phyloP scores from a whole-genome alignment of 2,329 filamentous ascomycete genomes.

The Colletotrichum sp. region DNA sequence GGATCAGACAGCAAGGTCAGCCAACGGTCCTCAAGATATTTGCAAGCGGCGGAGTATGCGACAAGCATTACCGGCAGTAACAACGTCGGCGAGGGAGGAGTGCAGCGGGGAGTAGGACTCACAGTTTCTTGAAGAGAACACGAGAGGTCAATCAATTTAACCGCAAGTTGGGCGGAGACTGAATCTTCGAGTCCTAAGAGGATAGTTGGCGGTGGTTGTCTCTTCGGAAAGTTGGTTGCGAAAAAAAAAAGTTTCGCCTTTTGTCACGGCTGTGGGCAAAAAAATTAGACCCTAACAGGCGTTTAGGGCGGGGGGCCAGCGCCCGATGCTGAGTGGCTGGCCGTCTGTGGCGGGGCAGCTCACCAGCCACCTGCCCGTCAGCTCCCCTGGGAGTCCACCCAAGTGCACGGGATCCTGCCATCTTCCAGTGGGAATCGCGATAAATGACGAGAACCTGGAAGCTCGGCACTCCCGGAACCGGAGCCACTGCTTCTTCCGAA shows the following conservation, averaged over 20 bases:
- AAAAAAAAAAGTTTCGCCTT: slow-evolving; percentile 31
- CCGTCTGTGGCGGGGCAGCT: not conserved
- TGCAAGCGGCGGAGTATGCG: not conserved
- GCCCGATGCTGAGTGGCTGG: not conserved
- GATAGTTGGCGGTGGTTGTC: slow-evolving; percentile 20
- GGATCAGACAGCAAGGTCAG: not conserved
- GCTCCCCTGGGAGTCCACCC: not conserved
- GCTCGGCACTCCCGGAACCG: slow-evolving; percentile 6
- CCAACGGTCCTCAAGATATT: slow-evolving; percentile 23
- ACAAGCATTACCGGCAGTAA: not conserved
- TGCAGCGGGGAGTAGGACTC: slow-evolving; percentile 31
- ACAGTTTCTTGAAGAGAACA: slow-evolving; percentile 62
- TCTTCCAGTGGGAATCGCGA: not conserved
- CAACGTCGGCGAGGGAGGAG: not conserved
- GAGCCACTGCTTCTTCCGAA: not conserved
- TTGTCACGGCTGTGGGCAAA: slow-evolving; percentile 21
- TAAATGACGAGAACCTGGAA: not conserved
- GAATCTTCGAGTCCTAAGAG: slow-evolving; percentile 89
- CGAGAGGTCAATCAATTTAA: slow-evolving; percentile 99
- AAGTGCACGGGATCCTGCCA: not conserved
- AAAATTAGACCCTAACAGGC: slow-evolving; percentile 19
- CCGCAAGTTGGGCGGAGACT: slow-evolving; percentile 98
- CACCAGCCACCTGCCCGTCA: not conserved
- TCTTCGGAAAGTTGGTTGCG: slow-evolving; percentile 17
- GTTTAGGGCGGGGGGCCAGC: slow-evolving; percentile 9